Evolutionary conservation across 352 stramenopile species (phyloP), one percentile per base, ranked within the genome.

Genomic region (Pythium rishiriense): DNA sequence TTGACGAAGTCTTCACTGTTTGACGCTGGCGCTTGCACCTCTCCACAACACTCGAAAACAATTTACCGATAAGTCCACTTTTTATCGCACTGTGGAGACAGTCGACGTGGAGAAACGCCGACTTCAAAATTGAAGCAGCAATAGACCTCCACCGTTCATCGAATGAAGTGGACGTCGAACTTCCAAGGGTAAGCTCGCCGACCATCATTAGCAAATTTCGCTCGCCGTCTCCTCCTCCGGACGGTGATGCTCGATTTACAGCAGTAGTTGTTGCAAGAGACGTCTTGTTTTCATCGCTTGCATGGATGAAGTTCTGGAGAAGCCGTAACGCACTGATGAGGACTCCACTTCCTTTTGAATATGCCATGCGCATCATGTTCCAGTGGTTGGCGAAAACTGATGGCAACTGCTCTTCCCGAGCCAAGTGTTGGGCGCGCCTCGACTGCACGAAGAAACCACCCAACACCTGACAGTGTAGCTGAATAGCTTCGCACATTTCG

Each of bases 401-500:
- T 0, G 76, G 66, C 21, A 88, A 68, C 8, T 66, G 62, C 17
- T 85, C 76, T 7, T 37, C 15, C 10, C 58, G 35, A 29, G 54
- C 55, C n/a, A 60, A 7, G 0, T 53, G 55, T 43, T 66, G 39
- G 7, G 48, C 49, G 14, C 8, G 37, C 8, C n/a, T 24, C 0
- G 62, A 62, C 11, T 79, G 58, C 22, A 56, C 71, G 10, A 77
- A 76, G 41, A 89, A 56, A 3, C 79, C 69, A 26, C 74, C 75
- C n/a, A 89, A 46, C 4, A 89, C 58, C 37, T 81, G 68, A 26
- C 85, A 79, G 39, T 91, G 76, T 22, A 78, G 68, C 15, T 73
- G 66, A 19, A 81, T 75, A 3, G 70, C 57, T n/a, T 62, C 43
- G 41, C 70, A 83, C 8, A 88, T 58, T 39, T 83, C 61, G 26